Conservation (phyloP, 1,284 basidiomycete genomes). For the Cryptococcus floricola region DNA sequence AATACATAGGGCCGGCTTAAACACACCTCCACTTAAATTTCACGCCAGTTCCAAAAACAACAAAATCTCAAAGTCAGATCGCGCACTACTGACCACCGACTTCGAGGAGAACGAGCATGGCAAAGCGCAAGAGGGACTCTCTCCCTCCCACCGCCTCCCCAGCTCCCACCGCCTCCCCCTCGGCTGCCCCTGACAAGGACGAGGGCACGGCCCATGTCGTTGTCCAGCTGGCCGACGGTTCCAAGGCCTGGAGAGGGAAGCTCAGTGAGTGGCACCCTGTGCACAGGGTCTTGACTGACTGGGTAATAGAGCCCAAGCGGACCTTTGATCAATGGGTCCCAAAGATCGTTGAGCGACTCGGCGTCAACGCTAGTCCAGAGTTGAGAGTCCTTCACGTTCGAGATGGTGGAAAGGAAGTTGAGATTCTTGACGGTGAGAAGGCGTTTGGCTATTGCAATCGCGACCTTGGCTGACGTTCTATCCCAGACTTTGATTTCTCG, state of each 20-base stretch:
- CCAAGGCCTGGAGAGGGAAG: slow-evolving; percentile 1
- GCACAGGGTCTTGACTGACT: background rate
- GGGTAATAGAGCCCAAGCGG: slow-evolving; percentile 1
- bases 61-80: too few relatives aligned
- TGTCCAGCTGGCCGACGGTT: slow-evolving; percentile 11
- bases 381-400: slow-evolving; percentile 28
- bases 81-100: too few relatives aligned
- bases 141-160: background rate
- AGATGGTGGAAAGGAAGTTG: slow-evolving; percentile 23
- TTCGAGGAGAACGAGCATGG: background rate
- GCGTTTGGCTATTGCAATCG: background rate
- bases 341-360: slow-evolving; percentile 6
- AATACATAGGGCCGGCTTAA: too few relatives aligned
- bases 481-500: slow-evolving; percentile 29
- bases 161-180: background rate
- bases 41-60: too few relatives aligned
- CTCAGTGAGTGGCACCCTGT: slow-evolving; percentile 8
- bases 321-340: slow-evolving; percentile 4
- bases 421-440: slow-evolving; percentile 33
- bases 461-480: background rate
- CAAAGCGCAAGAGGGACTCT: slow-evolving; percentile 5
- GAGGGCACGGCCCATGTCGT: background rate
- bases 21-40: background rate
- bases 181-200: background rate
- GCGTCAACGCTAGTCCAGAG: slow-evolving; percentile 2